Evolutionary conservation across 345 rosid species (phyloP).

Genomic region (Salix purpurea): DNA sequence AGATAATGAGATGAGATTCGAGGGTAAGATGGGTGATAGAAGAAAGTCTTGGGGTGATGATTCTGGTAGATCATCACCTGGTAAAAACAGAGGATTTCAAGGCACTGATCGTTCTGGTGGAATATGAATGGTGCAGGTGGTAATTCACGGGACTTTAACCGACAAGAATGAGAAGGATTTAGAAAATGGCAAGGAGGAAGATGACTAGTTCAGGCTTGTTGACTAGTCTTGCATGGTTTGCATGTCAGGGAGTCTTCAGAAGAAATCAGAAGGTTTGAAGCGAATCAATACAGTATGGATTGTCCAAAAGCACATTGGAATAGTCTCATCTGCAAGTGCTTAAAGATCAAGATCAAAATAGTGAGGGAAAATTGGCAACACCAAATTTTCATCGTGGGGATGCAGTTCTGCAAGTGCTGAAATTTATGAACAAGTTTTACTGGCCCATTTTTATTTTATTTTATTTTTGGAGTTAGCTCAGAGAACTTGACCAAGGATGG

Average conservation of each 20-base stretch:
- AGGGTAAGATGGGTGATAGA: conserved; percentile 32
- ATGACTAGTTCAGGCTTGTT: background rate
- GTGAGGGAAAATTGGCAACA: no score
- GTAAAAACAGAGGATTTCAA: conserved; percentile 22
- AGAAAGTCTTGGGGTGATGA: conserved; percentile 23
- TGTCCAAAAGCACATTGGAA: no score
- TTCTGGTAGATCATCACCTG: conserved; percentile 20
- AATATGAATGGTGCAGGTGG: conserved; percentile 17
- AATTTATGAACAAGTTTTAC: no score
- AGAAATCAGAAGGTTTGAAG: background rate
- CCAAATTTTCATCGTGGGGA: no score
- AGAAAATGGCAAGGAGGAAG: conserved; percentile 13
- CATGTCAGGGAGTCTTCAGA: background rate
- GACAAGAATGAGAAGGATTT: conserved; percentile 17
- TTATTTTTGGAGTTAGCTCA: no score
- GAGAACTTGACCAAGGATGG: no score
- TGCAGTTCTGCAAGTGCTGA: no score
- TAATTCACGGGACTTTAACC: conserved; percentile 13
- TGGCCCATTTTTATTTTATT: no score
- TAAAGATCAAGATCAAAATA: no score
- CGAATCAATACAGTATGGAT: background rate
- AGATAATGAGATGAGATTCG: conserved; percentile 14
- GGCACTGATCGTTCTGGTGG: conserved; percentile 8
- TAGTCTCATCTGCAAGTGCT: no score
- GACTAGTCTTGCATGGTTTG: no score